Evolutionary conservation across 2,329 filamentous ascomycete species (phyloP), one percentile per base, ranked within the genome.

Genomic region (Beauveria sp.): DNA sequence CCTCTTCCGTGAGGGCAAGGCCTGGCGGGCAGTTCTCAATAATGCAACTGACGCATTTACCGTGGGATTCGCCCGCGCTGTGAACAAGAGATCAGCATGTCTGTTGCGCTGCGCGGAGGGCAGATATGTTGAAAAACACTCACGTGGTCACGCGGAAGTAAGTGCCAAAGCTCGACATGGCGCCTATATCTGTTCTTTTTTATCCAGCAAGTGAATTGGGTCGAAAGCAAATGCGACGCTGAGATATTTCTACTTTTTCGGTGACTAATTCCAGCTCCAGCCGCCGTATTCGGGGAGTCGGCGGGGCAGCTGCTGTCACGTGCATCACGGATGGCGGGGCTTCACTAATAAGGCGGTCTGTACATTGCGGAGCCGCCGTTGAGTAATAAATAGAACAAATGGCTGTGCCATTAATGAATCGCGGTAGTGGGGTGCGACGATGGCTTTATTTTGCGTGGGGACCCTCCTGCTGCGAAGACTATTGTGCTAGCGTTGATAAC

Each of bases 11-110:
- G 74, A 98, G 86, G 69, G 87, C 79, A 81, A 98, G 88, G 69
- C 91, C 90, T 16, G 95, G 93, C 42, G 93, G 95, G 71, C 86
- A 90, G 69, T 92, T 92, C 73, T 98, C 93, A 76, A 98, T 87
- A 70, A 98, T 97, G 79, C 91, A 96, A 71, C 92, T 93, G 70
- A 98, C 92, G 38, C 89, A 93, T 70, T 87, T 88, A 79, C 93
- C 96, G 78, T 97, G 93, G 61, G 90, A 96, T 71, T 81, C 79
- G 71, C 79, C 79, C 66, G 77, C 79, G 69, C 78, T 79, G 66
- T 60, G 56, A 49, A 43, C 53, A 62, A 64, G 53, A 34, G 51
- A 40, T 58, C 24, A 42, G 60, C 24, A 61, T 30, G 42, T 12
- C 38, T 55, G 51, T n/a, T 55, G 14, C 49, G 20, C 24, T 42